Evolutionary conservation across 2,329 filamentous ascomycete species (phyloP).

Genomic region (Paecilomyces dactylethromorphus): DNA sequence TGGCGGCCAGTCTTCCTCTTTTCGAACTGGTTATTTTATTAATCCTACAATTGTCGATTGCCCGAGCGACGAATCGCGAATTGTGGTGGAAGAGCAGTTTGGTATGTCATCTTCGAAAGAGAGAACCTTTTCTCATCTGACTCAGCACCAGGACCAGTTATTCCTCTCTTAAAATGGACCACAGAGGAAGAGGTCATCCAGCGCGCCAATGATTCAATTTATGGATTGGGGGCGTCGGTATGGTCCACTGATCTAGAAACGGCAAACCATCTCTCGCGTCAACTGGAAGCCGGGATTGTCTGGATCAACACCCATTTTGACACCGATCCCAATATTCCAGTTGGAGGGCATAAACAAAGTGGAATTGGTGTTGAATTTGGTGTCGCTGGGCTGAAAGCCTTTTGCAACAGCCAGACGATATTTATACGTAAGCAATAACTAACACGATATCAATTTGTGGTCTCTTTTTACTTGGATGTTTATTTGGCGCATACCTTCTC

Average conservation of each 20-base stretch:
- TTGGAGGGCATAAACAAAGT: conserved; percentile 59
- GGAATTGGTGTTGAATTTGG: conserved; percentile 70
- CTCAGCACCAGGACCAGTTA: conserved; percentile 43
- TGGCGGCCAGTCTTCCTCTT: conserved; percentile 49
- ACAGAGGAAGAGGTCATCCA: conserved; percentile 42
- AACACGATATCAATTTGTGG: neutral
- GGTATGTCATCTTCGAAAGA: conserved; percentile 14
- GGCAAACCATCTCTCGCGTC: conserved; percentile 39
- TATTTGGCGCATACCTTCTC: neutral
- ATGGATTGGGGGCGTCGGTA: conserved; percentile 44
- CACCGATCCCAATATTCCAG: conserved; percentile 64
- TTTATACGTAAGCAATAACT: neutral
- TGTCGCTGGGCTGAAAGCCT: neutral
- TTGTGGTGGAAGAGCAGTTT: conserved; percentile 46
- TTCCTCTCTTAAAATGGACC: conserved; percentile 42
- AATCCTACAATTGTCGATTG: conserved; percentile 38
- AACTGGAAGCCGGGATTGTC: conserved; percentile 43
- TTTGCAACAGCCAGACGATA: neutral
- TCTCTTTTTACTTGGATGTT: neutral
- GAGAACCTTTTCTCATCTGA: neutral
- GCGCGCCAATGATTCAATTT: conserved; percentile 45
- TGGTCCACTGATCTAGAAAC: conserved; percentile 46
- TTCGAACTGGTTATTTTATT: conserved; percentile 42
- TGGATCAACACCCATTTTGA: conserved; percentile 55
- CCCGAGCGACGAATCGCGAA: conserved; percentile 30